Evolutionary conservation across 805 yeast genomes (phyloP).

Genomic region (Candida sonorensis): DNA sequence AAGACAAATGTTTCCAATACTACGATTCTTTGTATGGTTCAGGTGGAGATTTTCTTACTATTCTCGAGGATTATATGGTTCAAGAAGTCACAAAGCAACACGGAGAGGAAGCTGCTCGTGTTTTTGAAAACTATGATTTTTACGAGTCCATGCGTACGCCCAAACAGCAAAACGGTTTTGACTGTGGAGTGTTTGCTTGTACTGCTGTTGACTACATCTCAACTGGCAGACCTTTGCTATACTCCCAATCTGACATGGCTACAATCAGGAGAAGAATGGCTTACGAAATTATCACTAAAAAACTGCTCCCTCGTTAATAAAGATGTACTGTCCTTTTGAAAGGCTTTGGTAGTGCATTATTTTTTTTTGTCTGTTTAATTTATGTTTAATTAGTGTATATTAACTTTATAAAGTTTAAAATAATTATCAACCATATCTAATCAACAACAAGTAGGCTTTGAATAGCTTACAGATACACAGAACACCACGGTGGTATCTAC

Average conservation of each 20-base stretch:
- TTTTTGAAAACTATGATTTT: constrained; percentile 20
- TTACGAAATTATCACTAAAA: constrained; percentile 36
- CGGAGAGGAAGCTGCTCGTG: constrained; percentile 29
- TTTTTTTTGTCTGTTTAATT: too few relatives aligned
- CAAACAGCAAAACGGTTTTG: constrained; percentile 82
- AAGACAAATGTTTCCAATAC: constrained; percentile 51
- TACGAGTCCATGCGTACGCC: constrained; percentile 42
- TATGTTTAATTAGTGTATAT: too few relatives aligned
- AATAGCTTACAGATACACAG: too few relatives aligned
- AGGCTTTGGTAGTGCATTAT: too few relatives aligned
- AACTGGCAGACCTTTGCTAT: constrained; percentile 41
- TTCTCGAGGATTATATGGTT: constrained; percentile 54
- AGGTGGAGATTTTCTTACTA: constrained; percentile 36
- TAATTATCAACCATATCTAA: too few relatives aligned
- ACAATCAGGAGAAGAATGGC: constrained; percentile 63
- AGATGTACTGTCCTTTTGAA: neutral
- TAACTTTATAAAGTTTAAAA: too few relatives aligned
- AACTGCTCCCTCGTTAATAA: constrained; percentile 11
- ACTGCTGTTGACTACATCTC: constrained; percentile 63
- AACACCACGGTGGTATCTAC: too few relatives aligned
- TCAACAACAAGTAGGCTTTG: too few relatives aligned
- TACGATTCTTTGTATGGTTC: constrained; percentile 69
- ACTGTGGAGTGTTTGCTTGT: constrained; percentile 93
- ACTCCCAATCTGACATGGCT: constrained; percentile 63
- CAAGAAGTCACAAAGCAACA: constrained; percentile 57